Percentiles rank a stretch among this genome's conserved stretches.
phyloP scores from a whole-genome alignment of 2,329 filamentous ascomycete species.

The Xylariomycetidae sp. region DNA sequence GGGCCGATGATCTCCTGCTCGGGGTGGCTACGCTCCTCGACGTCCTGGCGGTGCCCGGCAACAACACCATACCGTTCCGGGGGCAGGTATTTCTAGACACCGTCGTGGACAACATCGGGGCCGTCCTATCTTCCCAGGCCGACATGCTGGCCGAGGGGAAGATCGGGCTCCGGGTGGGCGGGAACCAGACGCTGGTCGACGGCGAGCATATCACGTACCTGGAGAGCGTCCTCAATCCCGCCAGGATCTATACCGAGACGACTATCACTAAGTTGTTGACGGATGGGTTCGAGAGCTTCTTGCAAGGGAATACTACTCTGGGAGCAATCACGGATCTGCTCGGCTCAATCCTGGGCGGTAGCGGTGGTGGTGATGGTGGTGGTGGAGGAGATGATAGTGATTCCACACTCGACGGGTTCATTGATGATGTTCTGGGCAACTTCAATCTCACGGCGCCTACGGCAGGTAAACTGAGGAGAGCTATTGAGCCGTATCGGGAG shows the following conservation, averaged over 20 bases:
- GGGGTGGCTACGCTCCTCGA: constrained; percentile 18
- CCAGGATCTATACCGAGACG: constrained; percentile 13
- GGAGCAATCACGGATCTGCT: constrained; percentile 1
- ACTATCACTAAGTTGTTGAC: constrained; percentile 17
- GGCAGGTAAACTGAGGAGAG: too few relatives aligned
- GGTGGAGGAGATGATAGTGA: too few relatives aligned
- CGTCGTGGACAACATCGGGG: constrained; percentile 15
- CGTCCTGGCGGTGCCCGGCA: constrained; percentile 22
- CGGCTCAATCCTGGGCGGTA: too few relatives aligned
- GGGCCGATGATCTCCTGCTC: constrained; percentile 17
- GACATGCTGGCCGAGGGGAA: constrained; percentile 18
- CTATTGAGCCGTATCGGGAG: too few relatives aligned
- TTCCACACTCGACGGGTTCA: not conserved
- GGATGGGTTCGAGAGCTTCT: constrained; percentile 8
- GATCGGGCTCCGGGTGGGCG: constrained; percentile 18
- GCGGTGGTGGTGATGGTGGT: too few relatives aligned
- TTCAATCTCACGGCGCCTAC: constrained; percentile 3
- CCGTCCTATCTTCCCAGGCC: constrained; percentile 16
- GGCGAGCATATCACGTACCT: constrained; percentile 24
- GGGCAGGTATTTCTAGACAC: constrained; percentile 18
- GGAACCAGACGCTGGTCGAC: constrained; percentile 21
- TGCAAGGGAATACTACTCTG: constrained; percentile 4
- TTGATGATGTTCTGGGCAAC: not conserved
- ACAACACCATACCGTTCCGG: constrained; percentile 22
- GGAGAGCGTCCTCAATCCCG: constrained; percentile 22